Evolutionary conservation across 2,329 filamentous ascomycete genomes (phyloP).

Genomic region (Myriosclerotinia scirpicola): DNA sequence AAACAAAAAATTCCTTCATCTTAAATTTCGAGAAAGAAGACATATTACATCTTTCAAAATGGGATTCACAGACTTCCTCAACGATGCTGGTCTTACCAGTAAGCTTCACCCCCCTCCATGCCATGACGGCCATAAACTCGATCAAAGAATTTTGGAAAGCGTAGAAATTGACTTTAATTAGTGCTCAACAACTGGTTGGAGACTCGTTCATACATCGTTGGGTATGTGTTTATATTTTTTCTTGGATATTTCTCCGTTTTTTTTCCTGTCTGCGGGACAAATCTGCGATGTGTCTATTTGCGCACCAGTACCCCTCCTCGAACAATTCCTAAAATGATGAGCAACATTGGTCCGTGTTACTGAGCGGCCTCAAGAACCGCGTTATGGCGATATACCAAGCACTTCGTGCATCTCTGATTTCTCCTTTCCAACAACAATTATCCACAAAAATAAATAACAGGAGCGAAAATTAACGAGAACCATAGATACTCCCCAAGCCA

Average conservation of each 20-base stretch:
- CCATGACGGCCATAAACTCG: neutral
- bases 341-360: constrained; percentile 94
- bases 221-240: constrained; percentile 57
- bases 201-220: constrained; percentile 78
- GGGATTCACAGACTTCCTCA: constrained; percentile 69
- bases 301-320: constrained; percentile 28
- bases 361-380: constrained; percentile 92
- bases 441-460: constrained; percentile 24
- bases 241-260: constrained; percentile 29
- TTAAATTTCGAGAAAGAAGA: constrained; percentile 21
- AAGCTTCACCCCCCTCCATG: constrained; percentile 38
- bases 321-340: constrained; percentile 63
- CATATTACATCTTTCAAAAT: constrained; percentile 45
- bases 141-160: constrained; percentile 26
- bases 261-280: constrained; percentile 24
- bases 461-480: constrained; percentile 27
- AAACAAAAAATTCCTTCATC: constrained; percentile 15
- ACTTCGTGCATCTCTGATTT: constrained; percentile 74
- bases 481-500: constrained; percentile 67
- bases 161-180: constrained; percentile 44
- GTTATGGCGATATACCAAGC: constrained; percentile 75
- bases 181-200: constrained; percentile 72
- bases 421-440: constrained; percentile 30
- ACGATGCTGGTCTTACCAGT: constrained; percentile 63
- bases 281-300: constrained; percentile 28